phyloP scores from a whole-genome alignment of 163 green algal genomes.

The Scenedesmus sp. region DNA sequence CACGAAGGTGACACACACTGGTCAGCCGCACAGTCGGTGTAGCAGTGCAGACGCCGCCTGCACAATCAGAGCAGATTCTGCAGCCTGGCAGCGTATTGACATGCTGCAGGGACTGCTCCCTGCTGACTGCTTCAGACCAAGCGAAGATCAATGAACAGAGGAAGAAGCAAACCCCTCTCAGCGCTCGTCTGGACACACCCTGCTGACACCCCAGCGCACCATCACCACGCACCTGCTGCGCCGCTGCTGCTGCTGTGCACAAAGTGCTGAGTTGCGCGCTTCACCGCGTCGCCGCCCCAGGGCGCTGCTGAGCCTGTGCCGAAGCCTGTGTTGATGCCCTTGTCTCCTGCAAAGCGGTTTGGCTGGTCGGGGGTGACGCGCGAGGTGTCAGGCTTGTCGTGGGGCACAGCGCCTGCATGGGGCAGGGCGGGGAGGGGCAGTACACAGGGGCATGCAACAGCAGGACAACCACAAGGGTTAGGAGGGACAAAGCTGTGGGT shows the following conservation, averaged over 20 bases:
- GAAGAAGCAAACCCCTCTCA: too few relatives aligned
- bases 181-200: background rate
- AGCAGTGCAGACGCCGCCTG: background rate
- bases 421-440: background rate
- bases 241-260: background rate
- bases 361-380: background rate
- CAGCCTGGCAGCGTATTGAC: too few relatives aligned
- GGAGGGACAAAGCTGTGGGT: too few relatives aligned
- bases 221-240: background rate
- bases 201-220: background rate
- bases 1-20: background rate
- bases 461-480: background rate
- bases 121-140: too few relatives aligned
- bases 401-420: slow-evolving; percentile 44
- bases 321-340: slow-evolving; percentile 24
- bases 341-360: slow-evolving; percentile 36
- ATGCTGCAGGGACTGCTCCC: background rate
- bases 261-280: background rate
- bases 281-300: slow-evolving; percentile 21
- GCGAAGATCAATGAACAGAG: too few relatives aligned
- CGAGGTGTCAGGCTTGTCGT: slow-evolving; percentile 50
- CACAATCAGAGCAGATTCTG: too few relatives aligned
- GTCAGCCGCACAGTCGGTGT: background rate
- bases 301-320: slow-evolving; percentile 41
- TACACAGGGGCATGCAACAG: background rate